Evolutionary conservation across 1,139 yeast species (phyloP).

Genomic region (Suhomyces atakaporum): DNA sequence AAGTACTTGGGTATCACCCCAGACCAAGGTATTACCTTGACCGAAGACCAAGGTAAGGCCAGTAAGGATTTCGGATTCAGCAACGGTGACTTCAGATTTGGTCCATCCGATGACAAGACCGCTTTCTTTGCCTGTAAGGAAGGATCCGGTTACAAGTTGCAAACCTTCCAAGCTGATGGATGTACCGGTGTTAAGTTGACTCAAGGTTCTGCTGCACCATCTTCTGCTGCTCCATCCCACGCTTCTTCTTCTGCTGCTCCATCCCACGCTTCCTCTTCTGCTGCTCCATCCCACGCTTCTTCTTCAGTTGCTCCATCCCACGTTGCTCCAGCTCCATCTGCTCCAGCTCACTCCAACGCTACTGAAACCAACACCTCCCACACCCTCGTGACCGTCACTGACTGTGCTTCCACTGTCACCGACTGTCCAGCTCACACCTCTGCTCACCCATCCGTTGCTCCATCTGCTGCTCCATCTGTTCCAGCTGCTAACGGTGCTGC

Average conservation of each 20-base stretch:
- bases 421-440: constrained; percentile 19
- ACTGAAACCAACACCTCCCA: constrained; percentile 11
- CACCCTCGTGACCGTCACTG: constrained; percentile 18
- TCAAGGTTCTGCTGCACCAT: constrained; percentile 6
- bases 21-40: constrained; percentile 16
- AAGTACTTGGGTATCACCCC: constrained; percentile 21
- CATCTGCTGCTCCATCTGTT: constrained; percentile 7
- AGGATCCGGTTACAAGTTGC: constrained; percentile 13
- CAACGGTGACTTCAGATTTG: constrained; percentile 29
- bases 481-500: constrained; percentile 19
- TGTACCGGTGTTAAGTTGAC: constrained; percentile 20
- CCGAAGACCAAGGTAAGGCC: constrained; percentile 19
- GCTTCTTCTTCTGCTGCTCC: constrained; percentile 6
- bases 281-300: constrained; percentile 10
- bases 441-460: too few species aligned
- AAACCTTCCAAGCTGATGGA: constrained; percentile 17
- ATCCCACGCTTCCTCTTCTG: constrained; percentile 7
- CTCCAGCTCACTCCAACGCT: constrained; percentile 12
- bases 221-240: constrained; percentile 6
- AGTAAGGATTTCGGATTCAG: constrained; percentile 31
- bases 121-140: constrained; percentile 30
- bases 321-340: constrained; percentile 11
- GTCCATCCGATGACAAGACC: constrained; percentile 17
- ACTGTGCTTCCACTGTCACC: constrained; percentile 17
- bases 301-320: constrained; percentile 12